These are phyloP conservation scores for Barnettozyma sp. DNA, from an alignment of 805 yeast species.

Conservation along the genomic window DNA sequence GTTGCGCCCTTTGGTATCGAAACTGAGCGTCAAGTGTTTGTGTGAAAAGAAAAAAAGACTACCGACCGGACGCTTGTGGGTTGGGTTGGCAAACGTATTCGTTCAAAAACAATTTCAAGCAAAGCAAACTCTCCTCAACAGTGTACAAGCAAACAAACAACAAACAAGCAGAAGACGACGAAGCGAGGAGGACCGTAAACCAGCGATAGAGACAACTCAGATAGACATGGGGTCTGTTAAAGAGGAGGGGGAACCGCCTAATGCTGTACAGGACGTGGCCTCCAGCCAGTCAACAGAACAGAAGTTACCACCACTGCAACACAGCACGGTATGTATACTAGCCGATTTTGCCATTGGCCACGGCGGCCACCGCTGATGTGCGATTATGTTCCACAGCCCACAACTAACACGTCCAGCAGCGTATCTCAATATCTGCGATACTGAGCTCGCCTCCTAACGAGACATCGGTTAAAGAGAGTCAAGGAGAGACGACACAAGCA, in stretches of 20 bases:
- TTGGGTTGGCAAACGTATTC: too few relatives aligned
- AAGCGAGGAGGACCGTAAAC: too few relatives aligned
- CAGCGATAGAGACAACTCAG: too few relatives aligned
- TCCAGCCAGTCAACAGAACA: background rate
- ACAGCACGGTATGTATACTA: constrained; percentile 3
- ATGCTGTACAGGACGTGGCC: too few relatives aligned
- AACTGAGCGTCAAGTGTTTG: constrained; percentile 5
- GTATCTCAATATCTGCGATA: constrained; percentile 7
- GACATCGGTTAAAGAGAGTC: too few relatives aligned
- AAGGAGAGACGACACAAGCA: too few relatives aligned
- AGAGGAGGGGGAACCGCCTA: too few relatives aligned
- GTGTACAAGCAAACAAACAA: background rate
- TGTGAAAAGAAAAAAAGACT: constrained; percentile 10
- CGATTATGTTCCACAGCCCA: too few relatives aligned
- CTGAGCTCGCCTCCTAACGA: constrained; percentile 6
- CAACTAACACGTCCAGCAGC: background rate
- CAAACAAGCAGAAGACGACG: constrained; percentile 1
- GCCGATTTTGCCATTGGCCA: background rate
- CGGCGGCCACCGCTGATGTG: too few relatives aligned
- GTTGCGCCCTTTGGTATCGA: background rate
- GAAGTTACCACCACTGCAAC: background rate
- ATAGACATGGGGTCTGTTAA: too few relatives aligned
- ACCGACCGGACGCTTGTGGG: too few relatives aligned
- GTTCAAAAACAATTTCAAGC: constrained; percentile 4
- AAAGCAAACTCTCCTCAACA: too few relatives aligned